These are phyloP conservation scores for Pestalotiopsis sp. DNA, from an alignment of 2,329 filamentous ascomycete genomes.

Conservation along the genomic window DNA sequence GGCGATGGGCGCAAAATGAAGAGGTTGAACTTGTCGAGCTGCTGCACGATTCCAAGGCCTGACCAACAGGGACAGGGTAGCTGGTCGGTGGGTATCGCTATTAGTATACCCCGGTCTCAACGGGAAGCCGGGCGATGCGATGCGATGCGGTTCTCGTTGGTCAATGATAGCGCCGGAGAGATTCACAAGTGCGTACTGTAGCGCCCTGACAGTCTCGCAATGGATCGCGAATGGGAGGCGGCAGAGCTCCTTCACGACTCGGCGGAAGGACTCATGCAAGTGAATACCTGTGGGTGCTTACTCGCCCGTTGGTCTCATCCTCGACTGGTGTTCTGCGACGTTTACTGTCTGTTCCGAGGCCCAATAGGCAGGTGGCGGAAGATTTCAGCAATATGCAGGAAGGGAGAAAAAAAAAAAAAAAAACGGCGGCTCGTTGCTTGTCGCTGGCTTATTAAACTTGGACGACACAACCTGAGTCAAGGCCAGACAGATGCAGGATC, in stretches of 20 bases:
- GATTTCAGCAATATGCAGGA: background rate
- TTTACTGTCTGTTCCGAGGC: background rate
- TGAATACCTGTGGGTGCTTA: background rate
- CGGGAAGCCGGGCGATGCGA: background rate
- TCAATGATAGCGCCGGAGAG: background rate
- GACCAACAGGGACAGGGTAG: constrained; percentile 1
- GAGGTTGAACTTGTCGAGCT: constrained; percentile 17
- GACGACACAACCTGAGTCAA: constrained; percentile 3
- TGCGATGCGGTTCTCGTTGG: background rate
- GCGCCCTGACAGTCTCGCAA: background rate
- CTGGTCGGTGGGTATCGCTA: constrained; percentile 9
- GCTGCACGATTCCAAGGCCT: constrained; percentile 12
- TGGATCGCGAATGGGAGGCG: background rate
- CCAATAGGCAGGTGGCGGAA: background rate
- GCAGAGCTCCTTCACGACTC: background rate
- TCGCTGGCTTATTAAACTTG: background rate
- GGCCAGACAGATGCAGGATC: background rate
- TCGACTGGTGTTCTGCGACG: background rate
- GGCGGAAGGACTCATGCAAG: background rate
- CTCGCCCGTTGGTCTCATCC: background rate
- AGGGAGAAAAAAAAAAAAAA: background rate
- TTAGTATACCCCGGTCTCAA: background rate
- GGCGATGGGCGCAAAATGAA: constrained; percentile 13
- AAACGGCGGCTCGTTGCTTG: background rate
- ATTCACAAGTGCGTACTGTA: background rate